Base-by-base conservation (phyloP, 495 filamentous ascomycete genomes). In the Friedmanniomyces endolithicus region DNA sequence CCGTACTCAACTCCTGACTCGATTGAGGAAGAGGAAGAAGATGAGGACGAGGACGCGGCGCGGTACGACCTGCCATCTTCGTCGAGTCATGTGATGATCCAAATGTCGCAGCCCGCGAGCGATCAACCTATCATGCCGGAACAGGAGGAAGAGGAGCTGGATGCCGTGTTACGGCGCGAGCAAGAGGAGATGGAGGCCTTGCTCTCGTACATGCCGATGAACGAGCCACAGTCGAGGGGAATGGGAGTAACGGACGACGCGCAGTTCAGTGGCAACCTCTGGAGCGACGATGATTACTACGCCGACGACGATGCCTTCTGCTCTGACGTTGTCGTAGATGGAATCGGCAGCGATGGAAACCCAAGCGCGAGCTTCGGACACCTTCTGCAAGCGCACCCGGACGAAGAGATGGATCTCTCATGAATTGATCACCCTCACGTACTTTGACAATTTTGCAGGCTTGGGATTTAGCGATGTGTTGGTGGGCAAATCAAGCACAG, bases 231-330 rank as follows among this genome's bases (percentile, higher is more conserved):
- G 24, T 65, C 68, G 54, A 58, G 68, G 35, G 46, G 59, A 27
- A 22, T 58, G 19, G n/a, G 53, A 11, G 45, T 19, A 14, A 44
- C 31, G 44, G 52, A 53, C 20, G 22, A 35, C 20, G 44, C 39
- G 41, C 82, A 79, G 11, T n/a, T 40, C 31, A 58, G 50, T 23
- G 54, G 61, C 19, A 48, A 61, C 33, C 62, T 64, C 27, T 70
- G 68, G 20, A 69, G 67, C 59, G 75, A 75, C 43, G 70, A 75
- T 46, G 84, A 82, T 53, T n/a, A n/a, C n/a, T n/a, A n/a, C n/a
- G n/a, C n/a, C n/a, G 79, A 84, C 64, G 63, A 65, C 50, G 62
- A 84, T 14, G 83, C 83, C 60, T 70, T 76, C 68, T 78, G 81
- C 53, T 64, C 72, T 31, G 24, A 62, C 41, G 19, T 60, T 57